Evolutionary conservation across 768 basidiomycete genomes (phyloP).

Genomic region (Tylopilus intermedius): DNA sequence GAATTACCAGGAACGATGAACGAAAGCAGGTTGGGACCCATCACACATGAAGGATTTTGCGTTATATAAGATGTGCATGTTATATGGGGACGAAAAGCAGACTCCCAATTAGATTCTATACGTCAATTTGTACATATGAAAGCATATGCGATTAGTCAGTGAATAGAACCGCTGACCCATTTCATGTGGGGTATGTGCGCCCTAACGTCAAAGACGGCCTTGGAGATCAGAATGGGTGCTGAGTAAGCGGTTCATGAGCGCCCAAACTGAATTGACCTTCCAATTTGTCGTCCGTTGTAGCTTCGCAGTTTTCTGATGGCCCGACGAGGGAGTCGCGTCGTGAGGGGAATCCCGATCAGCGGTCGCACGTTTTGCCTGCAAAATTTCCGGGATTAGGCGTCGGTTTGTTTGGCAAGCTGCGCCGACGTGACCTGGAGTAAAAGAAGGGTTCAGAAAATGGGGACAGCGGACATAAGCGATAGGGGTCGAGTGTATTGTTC

Average conservation of each 20-base stretch:
- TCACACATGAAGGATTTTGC: background rate
- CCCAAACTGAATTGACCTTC: constrained; percentile 5
- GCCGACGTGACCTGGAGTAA: background rate
- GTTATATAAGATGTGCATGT: background rate
- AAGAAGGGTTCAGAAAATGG: background rate
- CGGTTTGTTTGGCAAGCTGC: background rate
- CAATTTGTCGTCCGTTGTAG: constrained; percentile 2
- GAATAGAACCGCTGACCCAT: constrained; percentile 86
- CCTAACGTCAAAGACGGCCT: constrained; percentile 61
- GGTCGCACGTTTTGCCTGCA: background rate
- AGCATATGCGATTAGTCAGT: constrained; percentile 88
- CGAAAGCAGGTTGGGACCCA: background rate
- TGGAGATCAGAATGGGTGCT: constrained; percentile 71
- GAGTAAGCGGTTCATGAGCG: constrained; percentile 63
- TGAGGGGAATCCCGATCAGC: constrained; percentile 6
- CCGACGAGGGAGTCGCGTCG: constrained; percentile 1
- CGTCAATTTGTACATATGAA: constrained; percentile 51
- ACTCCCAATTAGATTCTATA: constrained; percentile 1
- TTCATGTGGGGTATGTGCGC: constrained; percentile 98
- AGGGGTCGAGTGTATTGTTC: background rate
- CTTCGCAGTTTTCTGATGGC: constrained; percentile 19
- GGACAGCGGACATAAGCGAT: background rate
- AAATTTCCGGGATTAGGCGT: background rate
- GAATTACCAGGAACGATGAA: too few relatives aligned
- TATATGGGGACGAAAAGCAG: background rate